Percentiles rank a stretch among this genome's conserved stretches.
These are phyloP conservation scores for Leccinum subrobustum DNA, from an alignment of 1,284 basidiomycete species.

Conservation along the genomic window DNA sequence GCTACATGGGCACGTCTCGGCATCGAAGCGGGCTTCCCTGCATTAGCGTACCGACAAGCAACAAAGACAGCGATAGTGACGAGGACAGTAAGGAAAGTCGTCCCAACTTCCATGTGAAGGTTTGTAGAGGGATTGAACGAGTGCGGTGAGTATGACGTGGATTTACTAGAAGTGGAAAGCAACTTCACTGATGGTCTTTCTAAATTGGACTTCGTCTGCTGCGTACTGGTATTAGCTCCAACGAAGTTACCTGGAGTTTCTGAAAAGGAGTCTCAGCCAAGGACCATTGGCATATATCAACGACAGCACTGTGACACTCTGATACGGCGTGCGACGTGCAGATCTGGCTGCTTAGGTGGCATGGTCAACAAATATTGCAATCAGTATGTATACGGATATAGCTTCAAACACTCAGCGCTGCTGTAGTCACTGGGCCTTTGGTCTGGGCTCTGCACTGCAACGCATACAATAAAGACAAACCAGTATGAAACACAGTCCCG, in stretches of 20 bases:
- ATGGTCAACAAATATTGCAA: background rate
- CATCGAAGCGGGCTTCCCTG: background rate
- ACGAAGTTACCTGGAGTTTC: slow-evolving; percentile 1
- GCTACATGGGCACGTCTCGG: slow-evolving; percentile 8
- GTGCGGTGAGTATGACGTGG: background rate
- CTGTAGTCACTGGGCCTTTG: background rate
- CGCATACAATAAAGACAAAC: background rate
- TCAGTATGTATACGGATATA: background rate
- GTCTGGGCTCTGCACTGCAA: background rate
- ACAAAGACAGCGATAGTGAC: slow-evolving; percentile 4
- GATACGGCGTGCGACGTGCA: background rate
- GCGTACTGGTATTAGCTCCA: background rate
- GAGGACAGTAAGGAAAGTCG: background rate
- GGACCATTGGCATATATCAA: background rate
- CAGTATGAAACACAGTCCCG: background rate
- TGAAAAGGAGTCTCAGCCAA: slow-evolving; percentile 2
- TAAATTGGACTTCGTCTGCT: background rate
- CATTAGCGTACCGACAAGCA: slow-evolving; percentile 6
- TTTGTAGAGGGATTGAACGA: background rate
- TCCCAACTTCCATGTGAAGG: slow-evolving; percentile 33
- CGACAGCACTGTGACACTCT: background rate
- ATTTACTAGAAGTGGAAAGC: background rate
- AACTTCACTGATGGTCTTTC: background rate
- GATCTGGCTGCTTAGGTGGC: background rate
- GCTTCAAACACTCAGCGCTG: background rate